phyloP scores from a whole-genome alignment of 1,284 basidiomycete genomes.

The Chiua sp. region DNA sequence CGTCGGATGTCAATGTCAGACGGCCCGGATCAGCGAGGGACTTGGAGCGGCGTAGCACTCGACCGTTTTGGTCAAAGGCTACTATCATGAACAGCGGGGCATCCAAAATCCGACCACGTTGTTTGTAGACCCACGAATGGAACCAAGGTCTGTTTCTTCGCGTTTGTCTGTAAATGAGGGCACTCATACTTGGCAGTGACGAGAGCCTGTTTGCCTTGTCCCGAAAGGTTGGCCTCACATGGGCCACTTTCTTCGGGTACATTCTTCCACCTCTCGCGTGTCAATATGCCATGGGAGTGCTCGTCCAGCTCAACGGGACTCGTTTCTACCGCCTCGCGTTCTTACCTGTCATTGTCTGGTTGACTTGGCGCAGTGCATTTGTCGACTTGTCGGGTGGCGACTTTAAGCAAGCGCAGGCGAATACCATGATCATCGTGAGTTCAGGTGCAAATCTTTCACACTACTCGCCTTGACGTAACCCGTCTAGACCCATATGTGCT shows the following conservation, averaged over 20 bases:
- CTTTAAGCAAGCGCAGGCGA: constrained; percentile 14
- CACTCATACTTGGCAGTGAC: background rate
- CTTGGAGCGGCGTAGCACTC: background rate
- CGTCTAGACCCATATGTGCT: constrained; percentile 22
- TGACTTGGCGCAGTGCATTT: constrained; percentile 25
- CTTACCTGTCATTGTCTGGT: constrained; percentile 26
- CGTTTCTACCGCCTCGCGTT: constrained; percentile 28
- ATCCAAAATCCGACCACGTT: too few species aligned
- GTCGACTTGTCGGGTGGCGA: constrained; percentile 33
- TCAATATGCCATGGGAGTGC: constrained; percentile 33
- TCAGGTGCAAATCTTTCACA: background rate
- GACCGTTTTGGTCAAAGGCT: background rate
- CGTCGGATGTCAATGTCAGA: too few species aligned
- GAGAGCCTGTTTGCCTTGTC: constrained; percentile 12
- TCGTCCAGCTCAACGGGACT: constrained; percentile 35
- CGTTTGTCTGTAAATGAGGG: background rate
- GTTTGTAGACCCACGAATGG: too few species aligned
- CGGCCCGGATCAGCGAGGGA: too few species aligned
- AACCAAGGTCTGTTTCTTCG: constrained; percentile 6
- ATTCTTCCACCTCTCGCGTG: constrained; percentile 22
- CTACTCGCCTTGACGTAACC: background rate
- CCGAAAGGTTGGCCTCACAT: constrained; percentile 12
- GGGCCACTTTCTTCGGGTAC: constrained; percentile 12
- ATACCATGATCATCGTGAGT: constrained; percentile 26
- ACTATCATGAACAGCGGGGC: too few species aligned